Base-by-base conservation (phyloP, 192 early-diverging fungal species). In the Backusella morwellensis region DNA sequence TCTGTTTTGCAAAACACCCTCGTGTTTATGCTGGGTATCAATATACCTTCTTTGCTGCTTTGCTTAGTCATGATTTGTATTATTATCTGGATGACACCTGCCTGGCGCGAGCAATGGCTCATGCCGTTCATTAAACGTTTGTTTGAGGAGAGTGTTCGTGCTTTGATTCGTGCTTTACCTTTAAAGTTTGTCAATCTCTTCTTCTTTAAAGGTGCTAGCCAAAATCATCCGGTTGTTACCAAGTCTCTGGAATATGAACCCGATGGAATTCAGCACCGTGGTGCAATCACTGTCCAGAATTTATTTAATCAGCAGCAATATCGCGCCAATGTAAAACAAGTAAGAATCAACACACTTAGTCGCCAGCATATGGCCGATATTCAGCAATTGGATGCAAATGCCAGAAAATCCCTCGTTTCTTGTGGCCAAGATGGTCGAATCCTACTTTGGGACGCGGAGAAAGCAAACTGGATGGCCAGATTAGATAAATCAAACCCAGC, bases 401-500 rank as follows among this genome's bases (percentile, higher is more conserved):
- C 71, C 7, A 76, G 72, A 40, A 75, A 76, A 19, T 77, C 75
- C 3, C 21, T 83, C 12, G 67, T 83, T 1, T 79, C 81, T 4
- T 72, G 75, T 26, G 81, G 75, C 32, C 78, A 76, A 36, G 81
- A 83, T 52, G 81, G 81, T 4, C 68, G 78, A 34, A 14, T 83
- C n/a, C 66, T 83, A 12, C 72, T 83, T 6, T 83, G 81, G 81
- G 59, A 76, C 6, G 56, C 56, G 56, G 56, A 63, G 56, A 66
- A 73, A 21, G 75, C 73, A 8, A 72, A 70, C 8, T 83, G 81
- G 81, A 66, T 83, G 34, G 81, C 81, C 2, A 36, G 81, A 15
- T 26, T 83, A 4, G 81, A 83, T 50, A 67, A 63, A 66, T 35
- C 78, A 34, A 50, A 68, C 40, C 74, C 26, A 40, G 56, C 23